Conservation (phyloP, 2,329 filamentous ascomycete species). For the Ascochyta fabae region DNA sequence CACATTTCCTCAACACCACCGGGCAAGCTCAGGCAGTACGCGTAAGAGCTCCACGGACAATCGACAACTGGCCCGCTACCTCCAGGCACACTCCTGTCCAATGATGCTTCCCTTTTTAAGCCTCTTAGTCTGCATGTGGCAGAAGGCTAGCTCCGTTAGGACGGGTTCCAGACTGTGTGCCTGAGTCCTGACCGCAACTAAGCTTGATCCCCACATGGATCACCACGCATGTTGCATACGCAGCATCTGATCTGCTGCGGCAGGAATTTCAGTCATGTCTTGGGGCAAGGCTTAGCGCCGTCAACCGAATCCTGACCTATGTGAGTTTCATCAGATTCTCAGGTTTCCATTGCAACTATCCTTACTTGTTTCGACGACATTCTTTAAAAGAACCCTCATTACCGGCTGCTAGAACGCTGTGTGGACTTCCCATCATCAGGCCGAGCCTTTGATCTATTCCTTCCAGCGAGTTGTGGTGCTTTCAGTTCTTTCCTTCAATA, state of each 20-base stretch:
- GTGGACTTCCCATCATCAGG: conserved; percentile 36
- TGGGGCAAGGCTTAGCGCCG: conserved; percentile 20
- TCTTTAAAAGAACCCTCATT: conserved; percentile 38
- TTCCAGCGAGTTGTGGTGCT: conserved; percentile 25
- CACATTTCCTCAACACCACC: conserved; percentile 38
- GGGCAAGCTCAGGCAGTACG: conserved; percentile 36
- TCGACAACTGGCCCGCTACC: conserved; percentile 25
- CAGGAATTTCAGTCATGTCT: conserved; percentile 21
- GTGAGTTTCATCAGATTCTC: conserved; percentile 21
- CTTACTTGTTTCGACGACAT: conserved; percentile 20
- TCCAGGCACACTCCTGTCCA: conserved; percentile 25
- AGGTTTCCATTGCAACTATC: conserved; percentile 16
- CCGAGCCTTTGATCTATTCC: conserved; percentile 38
- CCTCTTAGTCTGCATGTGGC: conserved; percentile 16
- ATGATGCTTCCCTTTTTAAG: conserved; percentile 21
- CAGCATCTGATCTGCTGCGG: conserved; percentile 18
- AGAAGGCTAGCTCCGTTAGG: conserved; percentile 15
- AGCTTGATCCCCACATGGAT: conserved; percentile 18
- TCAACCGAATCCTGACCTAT: conserved; percentile 15
- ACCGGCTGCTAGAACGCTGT: conserved; percentile 34
- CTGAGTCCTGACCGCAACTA: conserved; percentile 18
- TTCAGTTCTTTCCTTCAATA: conserved; percentile 24
- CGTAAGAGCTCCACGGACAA: conserved; percentile 38
- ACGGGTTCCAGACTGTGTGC: conserved; percentile 13
- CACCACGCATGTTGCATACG: conserved; percentile 21